phyloP scores from a whole-genome alignment of 106 monocot genomes.

The Phalaenopsis aphrodite region DNA sequence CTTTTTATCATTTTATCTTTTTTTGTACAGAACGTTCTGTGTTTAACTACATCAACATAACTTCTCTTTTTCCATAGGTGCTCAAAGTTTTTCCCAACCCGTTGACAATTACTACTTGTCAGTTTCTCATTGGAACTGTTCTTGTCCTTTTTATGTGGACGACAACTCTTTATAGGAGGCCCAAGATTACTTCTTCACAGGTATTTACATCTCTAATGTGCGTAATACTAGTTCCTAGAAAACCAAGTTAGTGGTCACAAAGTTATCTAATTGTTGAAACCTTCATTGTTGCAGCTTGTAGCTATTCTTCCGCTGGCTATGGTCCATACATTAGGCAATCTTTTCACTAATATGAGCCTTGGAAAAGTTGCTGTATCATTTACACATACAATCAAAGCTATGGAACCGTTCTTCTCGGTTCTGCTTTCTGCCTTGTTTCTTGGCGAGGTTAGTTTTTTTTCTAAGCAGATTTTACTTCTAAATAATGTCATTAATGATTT shows the following conservation, averaged over 20 bases:
- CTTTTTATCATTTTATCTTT: background rate
- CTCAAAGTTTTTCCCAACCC: conserved; percentile 66
- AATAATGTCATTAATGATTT: background rate
- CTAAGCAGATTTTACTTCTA: background rate
- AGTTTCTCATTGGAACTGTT: conserved; percentile 56
- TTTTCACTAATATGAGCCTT: conserved; percentile 80
- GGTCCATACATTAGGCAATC: conserved; percentile 71
- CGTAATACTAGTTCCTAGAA: background rate
- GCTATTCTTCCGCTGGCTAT: conserved; percentile 66
- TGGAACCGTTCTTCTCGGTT: conserved; percentile 82
- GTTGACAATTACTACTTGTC: conserved; percentile 59
- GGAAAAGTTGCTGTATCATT: conserved; percentile 79
- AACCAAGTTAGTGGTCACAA: background rate
- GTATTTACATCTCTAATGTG: conserved; percentile 12
- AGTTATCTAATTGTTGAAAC: background rate
- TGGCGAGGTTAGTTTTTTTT: conserved; percentile 44
- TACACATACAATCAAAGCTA: conserved; percentile 78
- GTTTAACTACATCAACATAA: background rate
- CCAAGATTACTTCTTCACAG: conserved; percentile 59
- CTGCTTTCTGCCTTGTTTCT: conserved; percentile 64
- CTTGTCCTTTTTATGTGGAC: conserved; percentile 63
- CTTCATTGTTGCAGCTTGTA: conserved; percentile 29
- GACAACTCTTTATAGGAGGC: conserved; percentile 53
- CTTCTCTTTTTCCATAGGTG: conserved; percentile 35
- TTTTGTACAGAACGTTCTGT: background rate